Evolutionary conservation across 75 land plant species (phyloP), one percentile per base, ranked within the genome.

Genomic region (Pseudotsuga menziesii): DNA sequence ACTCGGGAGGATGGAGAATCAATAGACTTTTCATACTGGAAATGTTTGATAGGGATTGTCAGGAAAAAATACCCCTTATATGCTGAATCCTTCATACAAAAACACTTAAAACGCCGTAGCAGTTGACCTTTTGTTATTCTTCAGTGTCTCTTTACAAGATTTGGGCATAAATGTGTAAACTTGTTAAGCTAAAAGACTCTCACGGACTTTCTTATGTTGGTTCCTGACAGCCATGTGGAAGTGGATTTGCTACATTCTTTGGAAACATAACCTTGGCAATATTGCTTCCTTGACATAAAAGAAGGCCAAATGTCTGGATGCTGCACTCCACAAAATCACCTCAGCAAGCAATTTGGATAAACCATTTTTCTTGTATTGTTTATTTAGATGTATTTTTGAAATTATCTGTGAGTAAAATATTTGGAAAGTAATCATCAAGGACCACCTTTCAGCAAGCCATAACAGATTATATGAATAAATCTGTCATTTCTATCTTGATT

Each of bases 21-120:
- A 73, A 84, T 87, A 39, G 98, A 95, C 71, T 93, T 95, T 76
- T 95, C 98, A 22, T 95, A 88, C 74, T 94, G 93, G 89, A 95
- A 95, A 74, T 95, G 98, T 82, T 82, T 95, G 64, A 89, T 86
- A 79, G 94, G 93, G 61, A 72, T 89, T 56, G 91, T 92, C 54
- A 56, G 82, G 62, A 93, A 82, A 64, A 93, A 88, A 9, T 85
- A 91, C 60, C 93, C 93, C 2, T 63, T 82, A 19, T 83, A 80
- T 80, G 87, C 92, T 4, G 87, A 88, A 54, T 84, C 72, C 58
- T 91, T 91, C 74, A 84, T 91, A 32, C 78, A 77, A 54, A 88
- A 83, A 74, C 88, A 91, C 82, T 86, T 91, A 58, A 75, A 78
- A 73, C 89, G 83, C 19, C 48, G 48, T 39, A 0, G 4, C 41